Evolutionary conservation across 257 asterid species (phyloP), one percentile per base, ranked within the genome.

Genomic region (Solanum pinnatisectum): DNA sequence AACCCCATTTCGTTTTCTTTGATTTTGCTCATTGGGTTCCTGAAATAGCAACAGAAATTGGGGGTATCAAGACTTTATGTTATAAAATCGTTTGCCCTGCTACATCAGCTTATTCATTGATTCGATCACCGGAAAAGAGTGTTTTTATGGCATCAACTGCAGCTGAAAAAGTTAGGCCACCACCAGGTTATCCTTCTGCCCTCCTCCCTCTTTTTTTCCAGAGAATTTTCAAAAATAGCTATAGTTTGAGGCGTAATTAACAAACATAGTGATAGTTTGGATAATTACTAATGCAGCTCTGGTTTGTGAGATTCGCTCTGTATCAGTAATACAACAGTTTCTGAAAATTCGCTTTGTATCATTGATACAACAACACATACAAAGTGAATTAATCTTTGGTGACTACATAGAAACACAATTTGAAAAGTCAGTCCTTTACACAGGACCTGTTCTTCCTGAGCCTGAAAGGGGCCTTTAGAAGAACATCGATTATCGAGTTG

Each of bases 11-110:
- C 13, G 91, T 92, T 36, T 89, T 94, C 90, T 94, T 77, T 78
- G 96, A 95, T 56, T 83, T 90, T 74, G 72, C 89, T 18, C 88
- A 90, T 13, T 93, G 98, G 98, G 33, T 95, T 65, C 93, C 96
- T 5, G 89, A 89, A 1, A 6, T 94, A 85, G 93, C 93, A 1
- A 86, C 90, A 0, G 27, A 84, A 32, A 36, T 93, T 3, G 89
- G 90, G 15, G 87, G 90, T 23, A 77, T 77, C 82, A 94, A 91
- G 65, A 87, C 98, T 5, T 49, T 95, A 15, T 86, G 49, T 56
- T 95, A 88, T 25, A 78, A 86, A 84, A 81, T 56, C 10, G 63
- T 89, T 3, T 78, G 84, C 18, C 87, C 91, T n/a, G 89, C 91
- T 32, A 22, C 71, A 22, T 32, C 89, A 7, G 86, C 93, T 33